These are phyloP conservation scores for Nemania diffusa DNA, from an alignment of 2,329 filamentous ascomycete genomes.

Conservation along the genomic window DNA sequence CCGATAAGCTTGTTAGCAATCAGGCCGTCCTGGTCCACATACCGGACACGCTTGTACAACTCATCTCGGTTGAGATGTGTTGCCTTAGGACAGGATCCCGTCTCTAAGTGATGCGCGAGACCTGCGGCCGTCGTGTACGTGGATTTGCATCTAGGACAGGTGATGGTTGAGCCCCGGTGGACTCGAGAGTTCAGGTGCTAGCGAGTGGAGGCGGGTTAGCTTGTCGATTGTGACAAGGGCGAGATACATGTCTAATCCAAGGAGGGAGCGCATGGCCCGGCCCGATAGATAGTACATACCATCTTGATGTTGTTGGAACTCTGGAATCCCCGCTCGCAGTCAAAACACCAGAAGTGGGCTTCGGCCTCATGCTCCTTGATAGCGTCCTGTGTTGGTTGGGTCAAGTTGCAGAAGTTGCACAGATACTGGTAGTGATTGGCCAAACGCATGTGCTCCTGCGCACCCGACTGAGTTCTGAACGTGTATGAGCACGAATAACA, in stretches of 20 bases:
- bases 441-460: neutral
- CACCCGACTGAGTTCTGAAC: neutral
- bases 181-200: constrained; percentile 66
- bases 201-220: neutral
- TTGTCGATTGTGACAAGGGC: neutral
- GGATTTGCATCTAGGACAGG: constrained; percentile 66
- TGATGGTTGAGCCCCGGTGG: constrained; percentile 58
- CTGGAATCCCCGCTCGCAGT: constrained; percentile 50
- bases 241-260: neutral
- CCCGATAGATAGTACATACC: constrained; percentile 40
- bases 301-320: constrained; percentile 48
- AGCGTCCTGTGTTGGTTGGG: constrained; percentile 32
- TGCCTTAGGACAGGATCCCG: constrained; percentile 61
- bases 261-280: neutral
- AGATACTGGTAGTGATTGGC: neutral
- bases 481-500: neutral
- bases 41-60: constrained; percentile 58
- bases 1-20: constrained; percentile 63
- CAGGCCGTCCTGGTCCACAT: constrained; percentile 57
- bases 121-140: constrained; percentile 63
- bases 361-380: constrained; percentile 46
- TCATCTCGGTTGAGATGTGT: constrained; percentile 51
- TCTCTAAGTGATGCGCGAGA: constrained; percentile 66
- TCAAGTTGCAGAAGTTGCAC: constrained; percentile 46
- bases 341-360: constrained; percentile 48